Base-by-base conservation (phyloP, 495 filamentous ascomycete genomes). In the Pseudotulostoma volvatum region DNA sequence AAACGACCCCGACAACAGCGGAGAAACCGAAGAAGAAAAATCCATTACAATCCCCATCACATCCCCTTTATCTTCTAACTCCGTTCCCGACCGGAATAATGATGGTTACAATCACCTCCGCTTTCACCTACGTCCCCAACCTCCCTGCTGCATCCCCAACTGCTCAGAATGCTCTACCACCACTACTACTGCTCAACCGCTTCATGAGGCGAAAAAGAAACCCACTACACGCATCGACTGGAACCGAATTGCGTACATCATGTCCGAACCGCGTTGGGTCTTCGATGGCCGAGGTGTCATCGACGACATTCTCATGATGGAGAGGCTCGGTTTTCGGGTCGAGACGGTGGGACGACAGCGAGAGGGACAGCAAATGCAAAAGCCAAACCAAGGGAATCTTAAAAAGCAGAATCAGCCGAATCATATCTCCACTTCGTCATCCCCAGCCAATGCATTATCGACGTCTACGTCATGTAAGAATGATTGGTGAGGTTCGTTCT, bases 281-380 rank as follows among this genome's bases (percentile, higher is more conserved):
- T 84, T 85, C 51, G 80, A 85, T 41, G 80, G 80, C 11, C 68
- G 76, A 19, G 70, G 74, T 18, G 57, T 79, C 17, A 51, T 84
- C 9, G 70, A 83, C 46, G 56, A 60, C 5, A 48, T 44, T 9
- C 64, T 67, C 42, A 59, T 84, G 50, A 28, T 28, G 23, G 61
- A 66, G 28, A 58, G 51, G 31, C 49, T 81, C 19, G 78, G 76
- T 0, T 68, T 81, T 17, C 42, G 48, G 7, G 46, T 55, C 14
- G 50, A 55, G 16, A 40, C 40, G 20, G 39, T 56, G 30, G 53
- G 56, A 9, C 43, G 49, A 32, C 46, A 41, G n/a, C n/a, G 23
- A 11, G 23, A 28, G 11, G 23, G 23, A 28, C 23, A 11, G 23
- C 5, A 11, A 28, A 11, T 11, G 23, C 5, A 28, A 11, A 28